Conservation (phyloP, 1,284 basidiomycete genomes). For the Rhodotorula sp. region DNA sequence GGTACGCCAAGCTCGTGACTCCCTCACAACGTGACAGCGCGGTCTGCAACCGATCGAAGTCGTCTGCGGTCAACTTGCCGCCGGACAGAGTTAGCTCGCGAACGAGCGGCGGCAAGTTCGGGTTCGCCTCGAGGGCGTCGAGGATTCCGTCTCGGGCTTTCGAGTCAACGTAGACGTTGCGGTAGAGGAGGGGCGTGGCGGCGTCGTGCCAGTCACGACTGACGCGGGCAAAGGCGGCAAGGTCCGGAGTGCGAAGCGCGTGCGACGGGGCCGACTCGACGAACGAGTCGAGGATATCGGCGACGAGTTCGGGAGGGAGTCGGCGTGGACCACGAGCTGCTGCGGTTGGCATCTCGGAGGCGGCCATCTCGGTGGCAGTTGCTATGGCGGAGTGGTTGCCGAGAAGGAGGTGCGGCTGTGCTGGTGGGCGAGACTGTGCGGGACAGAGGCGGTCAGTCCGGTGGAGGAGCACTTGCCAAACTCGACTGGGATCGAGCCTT, state of each 20-base stretch:
- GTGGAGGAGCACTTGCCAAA: too few relatives aligned
- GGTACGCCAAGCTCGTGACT: conserved; percentile 15
- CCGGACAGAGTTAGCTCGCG: conserved; percentile 14
- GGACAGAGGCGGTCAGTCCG: neutral
- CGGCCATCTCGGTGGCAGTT: too few relatives aligned
- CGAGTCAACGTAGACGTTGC: conserved; percentile 22
- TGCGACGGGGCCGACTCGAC: conserved; percentile 8
- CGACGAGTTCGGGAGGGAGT: conserved; percentile 22
- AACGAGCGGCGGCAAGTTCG: conserved; percentile 1
- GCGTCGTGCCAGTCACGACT: conserved; percentile 1
- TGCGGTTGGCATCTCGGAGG: too few relatives aligned
- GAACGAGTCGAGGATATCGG: conserved; percentile 23
- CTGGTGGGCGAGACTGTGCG: neutral
- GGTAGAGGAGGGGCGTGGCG: conserved; percentile 18
- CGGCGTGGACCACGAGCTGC: neutral
- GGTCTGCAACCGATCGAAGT: conserved; percentile 4
- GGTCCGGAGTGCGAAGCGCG: conserved; percentile 11
- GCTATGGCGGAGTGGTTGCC: neutral
- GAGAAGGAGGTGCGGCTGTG: neutral
- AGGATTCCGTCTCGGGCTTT: conserved; percentile 2
- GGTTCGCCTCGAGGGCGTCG: conserved; percentile 1
- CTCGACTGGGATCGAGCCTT: too few relatives aligned
- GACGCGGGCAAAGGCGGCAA: conserved; percentile 18
- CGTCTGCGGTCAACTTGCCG: conserved; percentile 1
- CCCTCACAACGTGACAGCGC: conserved; percentile 3